Conservation (phyloP, 1,284 basidiomycete genomes). For the Malassezia cuniculi region DNA sequence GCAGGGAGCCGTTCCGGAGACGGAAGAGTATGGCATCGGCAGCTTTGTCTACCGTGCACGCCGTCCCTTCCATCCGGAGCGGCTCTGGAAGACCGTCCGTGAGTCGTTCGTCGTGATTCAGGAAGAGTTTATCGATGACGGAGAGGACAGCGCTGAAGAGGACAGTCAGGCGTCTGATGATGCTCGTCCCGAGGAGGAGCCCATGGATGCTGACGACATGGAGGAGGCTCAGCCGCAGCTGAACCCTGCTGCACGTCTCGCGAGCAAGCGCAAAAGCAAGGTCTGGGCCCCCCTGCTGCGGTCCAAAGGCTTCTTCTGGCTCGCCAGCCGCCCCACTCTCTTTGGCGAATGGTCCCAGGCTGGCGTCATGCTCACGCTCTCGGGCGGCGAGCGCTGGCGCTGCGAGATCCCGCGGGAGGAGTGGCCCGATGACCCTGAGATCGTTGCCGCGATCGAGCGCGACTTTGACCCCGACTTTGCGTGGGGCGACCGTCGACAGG, state of each 20-base stretch:
- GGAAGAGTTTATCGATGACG: conserved; percentile 44
- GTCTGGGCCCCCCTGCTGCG: conserved; percentile 47
- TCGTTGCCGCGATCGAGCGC: conserved; percentile 45
- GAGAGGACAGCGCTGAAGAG: conserved; percentile 18
- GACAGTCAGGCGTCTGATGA: conserved; percentile 5
- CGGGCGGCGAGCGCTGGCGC: conserved; percentile 47
- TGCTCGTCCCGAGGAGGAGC: conserved; percentile 1
- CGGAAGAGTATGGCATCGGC: conserved; percentile 42
- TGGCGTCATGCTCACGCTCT: conserved; percentile 47
- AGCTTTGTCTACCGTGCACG: conserved; percentile 32
- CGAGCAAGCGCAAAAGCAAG: conserved; percentile 43
- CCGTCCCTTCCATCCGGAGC: conserved; percentile 48
- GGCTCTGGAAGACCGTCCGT: conserved; percentile 47
- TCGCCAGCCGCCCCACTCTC: conserved; percentile 32
- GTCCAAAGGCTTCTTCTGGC: conserved; percentile 49
- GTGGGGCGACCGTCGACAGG: conserved; percentile 49
- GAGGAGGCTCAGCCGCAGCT: conserved; percentile 45
- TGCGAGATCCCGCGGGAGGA: conserved; percentile 43
- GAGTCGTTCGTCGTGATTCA: conserved; percentile 47
- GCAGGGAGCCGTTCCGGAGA: conserved; percentile 47
- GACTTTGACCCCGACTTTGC: conserved; percentile 45
- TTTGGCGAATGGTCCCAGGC: conserved; percentile 49
- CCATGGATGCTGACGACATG: conserved; percentile 5
- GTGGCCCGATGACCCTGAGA: conserved; percentile 47
- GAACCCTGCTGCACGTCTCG: conserved; percentile 46